A percentile compares a stretch with the other conserved stretches of the same genome.
Evolutionary conservation across 352 stramenopile genomes (phyloP).

Genomic region (Phytophthora europaea): DNA sequence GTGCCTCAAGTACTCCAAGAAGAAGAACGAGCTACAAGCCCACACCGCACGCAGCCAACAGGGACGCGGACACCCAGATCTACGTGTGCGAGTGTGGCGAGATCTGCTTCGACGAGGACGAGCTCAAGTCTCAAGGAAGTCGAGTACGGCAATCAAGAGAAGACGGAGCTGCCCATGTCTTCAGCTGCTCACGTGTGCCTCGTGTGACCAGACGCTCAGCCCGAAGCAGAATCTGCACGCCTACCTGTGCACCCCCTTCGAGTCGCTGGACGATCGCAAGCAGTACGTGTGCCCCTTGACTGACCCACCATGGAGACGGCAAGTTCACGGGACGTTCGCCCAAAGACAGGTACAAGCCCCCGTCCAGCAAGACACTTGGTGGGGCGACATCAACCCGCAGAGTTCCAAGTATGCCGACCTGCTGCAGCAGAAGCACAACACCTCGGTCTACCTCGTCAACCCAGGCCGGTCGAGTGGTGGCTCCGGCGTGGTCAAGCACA

Average conservation of each 20-base stretch:
- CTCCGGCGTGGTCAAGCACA: too few relatives aligned
- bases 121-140: slow-evolving; percentile 46
- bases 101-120: slow-evolving; percentile 61
- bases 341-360: too few relatives aligned
- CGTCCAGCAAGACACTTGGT: too few relatives aligned
- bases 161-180: not conserved
- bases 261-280: slow-evolving; percentile 72
- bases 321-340: too few relatives aligned
- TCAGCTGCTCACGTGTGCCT: slow-evolving; percentile 45
- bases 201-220: slow-evolving; percentile 56
- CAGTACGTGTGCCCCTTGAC: slow-evolving; percentile 66
- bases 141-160: slow-evolving; percentile 29
- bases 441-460: too few relatives aligned
- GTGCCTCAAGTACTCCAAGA: slow-evolving; percentile 82
- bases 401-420: too few relatives aligned
- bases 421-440: too few relatives aligned
- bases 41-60: slow-evolving; percentile 53
- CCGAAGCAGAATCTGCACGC: slow-evolving; percentile 66
- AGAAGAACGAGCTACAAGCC: slow-evolving; percentile 81
- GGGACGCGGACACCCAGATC: slow-evolving; percentile 50
- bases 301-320: too few relatives aligned
- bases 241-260: slow-evolving; percentile 73
- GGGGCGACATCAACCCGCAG: too few relatives aligned
- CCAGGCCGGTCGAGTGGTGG: too few relatives aligned
- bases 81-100: slow-evolving; percentile 68